phyloP scores from a whole-genome alignment of 1,139 yeast species.

The Geotrichum histeridarum region DNA sequence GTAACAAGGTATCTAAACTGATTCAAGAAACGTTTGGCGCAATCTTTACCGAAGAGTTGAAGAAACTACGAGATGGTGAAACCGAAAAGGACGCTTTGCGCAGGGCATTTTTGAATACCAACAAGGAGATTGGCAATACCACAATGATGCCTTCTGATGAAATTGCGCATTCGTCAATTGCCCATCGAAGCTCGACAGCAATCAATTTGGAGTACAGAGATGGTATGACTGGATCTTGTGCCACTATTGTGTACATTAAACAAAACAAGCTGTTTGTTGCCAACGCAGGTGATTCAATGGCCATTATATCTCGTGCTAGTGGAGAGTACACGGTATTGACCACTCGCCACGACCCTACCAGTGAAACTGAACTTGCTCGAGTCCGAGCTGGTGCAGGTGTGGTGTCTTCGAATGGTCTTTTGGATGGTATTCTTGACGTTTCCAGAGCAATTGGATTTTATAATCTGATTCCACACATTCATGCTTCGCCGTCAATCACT shows the following conservation, averaged over 20 bases:
- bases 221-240: constrained; percentile 75
- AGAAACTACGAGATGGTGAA: constrained; percentile 44
- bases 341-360: constrained; percentile 79
- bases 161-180: constrained; percentile 32
- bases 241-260: constrained; percentile 71
- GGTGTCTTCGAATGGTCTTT: constrained; percentile 77
- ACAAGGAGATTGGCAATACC: constrained; percentile 67
- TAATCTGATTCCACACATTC: constrained; percentile 79
- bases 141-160: constrained; percentile 36
- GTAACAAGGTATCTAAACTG: constrained; percentile 62
- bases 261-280: constrained; percentile 73
- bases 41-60: constrained; percentile 59
- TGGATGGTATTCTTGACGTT: constrained; percentile 76
- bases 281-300: constrained; percentile 87
- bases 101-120: constrained; percentile 70
- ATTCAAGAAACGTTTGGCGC: constrained; percentile 69
- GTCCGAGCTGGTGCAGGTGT: constrained; percentile 89
- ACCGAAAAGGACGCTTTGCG: constrained; percentile 61
- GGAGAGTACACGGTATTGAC: constrained; percentile 76
- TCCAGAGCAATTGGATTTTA: constrained; percentile 92
- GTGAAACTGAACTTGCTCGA: constrained; percentile 72
- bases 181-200: constrained; percentile 37
- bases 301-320: constrained; percentile 68
- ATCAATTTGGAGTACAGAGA: constrained; percentile 47
- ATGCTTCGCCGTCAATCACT: constrained; percentile 77